These are phyloP conservation scores for Neoboletus brunneissimus DNA, from an alignment of 768 basidiomycete genomes.

Conservation along the genomic window DNA sequence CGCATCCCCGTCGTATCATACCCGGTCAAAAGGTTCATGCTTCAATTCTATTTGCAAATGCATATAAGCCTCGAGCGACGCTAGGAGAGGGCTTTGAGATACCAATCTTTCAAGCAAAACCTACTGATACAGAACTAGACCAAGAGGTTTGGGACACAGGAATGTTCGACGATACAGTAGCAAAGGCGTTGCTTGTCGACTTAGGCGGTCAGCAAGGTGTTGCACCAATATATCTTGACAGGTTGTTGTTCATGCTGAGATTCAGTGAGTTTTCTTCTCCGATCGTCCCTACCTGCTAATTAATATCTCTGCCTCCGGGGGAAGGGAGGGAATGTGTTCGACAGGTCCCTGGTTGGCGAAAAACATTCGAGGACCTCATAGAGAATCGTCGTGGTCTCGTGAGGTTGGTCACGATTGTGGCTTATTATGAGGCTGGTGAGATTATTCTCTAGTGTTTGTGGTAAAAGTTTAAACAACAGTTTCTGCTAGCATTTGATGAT, in stretches of 20 bases:
- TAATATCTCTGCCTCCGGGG: not conserved
- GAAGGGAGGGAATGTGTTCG: slow-evolving; percentile 7
- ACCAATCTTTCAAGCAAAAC: not conserved
- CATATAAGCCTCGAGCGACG: too few relatives aligned
- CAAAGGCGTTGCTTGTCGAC: not conserved
- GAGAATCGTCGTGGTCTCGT: not conserved
- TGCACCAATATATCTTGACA: too few relatives aligned
- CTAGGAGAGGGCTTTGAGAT: too few relatives aligned
- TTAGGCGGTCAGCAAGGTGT: slow-evolving; percentile 8
- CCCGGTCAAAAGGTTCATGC: too few relatives aligned
- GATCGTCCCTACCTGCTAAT: not conserved
- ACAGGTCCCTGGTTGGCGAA: not conserved
- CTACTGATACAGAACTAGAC: not conserved
- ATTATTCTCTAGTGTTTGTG: not conserved
- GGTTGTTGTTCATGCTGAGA: not conserved
- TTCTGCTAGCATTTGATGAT: not conserved
- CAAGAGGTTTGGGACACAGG: slow-evolving; percentile 6
- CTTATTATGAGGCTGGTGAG: slow-evolving; percentile 14
- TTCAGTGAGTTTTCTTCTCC: slow-evolving; percentile 5
- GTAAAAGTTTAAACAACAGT: not conserved
- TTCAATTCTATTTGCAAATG: too few relatives aligned
- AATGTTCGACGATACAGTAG: slow-evolving; percentile 9
- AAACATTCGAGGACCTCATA: not conserved
- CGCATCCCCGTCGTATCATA: too few relatives aligned
- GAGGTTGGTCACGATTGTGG: slow-evolving; percentile 6